Evolutionary conservation across 1,284 basidiomycete species (phyloP).

Genomic region (Boletellus sp.): DNA sequence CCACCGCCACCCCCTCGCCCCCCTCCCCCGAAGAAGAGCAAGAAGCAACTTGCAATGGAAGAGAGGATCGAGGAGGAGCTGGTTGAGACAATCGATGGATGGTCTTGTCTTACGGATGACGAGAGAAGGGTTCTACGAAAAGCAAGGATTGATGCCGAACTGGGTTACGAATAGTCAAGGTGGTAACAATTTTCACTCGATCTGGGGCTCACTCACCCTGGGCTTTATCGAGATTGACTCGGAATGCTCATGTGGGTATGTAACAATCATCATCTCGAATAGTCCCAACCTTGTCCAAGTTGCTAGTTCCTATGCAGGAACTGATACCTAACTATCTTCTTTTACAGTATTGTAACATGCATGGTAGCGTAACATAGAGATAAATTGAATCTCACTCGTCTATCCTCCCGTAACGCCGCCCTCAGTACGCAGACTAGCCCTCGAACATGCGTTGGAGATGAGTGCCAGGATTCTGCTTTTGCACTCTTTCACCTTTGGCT

Average conservation of each 20-base stretch:
- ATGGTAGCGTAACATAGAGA: constrained; percentile 1
- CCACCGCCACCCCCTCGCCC: constrained; percentile 65
- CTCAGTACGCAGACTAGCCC: not conserved
- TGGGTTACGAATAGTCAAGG: constrained; percentile 47
- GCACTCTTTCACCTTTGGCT: constrained; percentile 18
- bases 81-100: constrained; percentile 67
- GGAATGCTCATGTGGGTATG: not conserved
- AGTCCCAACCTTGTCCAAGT: not conserved
- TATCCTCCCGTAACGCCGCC: not conserved
- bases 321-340: not conserved
- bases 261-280: constrained; percentile 1
- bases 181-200: not conserved
- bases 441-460: constrained; percentile 13
- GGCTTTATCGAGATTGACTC: not conserved
- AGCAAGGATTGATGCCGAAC: constrained; percentile 59
- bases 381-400: not conserved
- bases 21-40: constrained; percentile 65
- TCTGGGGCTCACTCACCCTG: not conserved
- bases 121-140: constrained; percentile 59
- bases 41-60: constrained; percentile 71
- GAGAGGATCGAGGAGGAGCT: constrained; percentile 78
- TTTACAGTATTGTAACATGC: constrained; percentile 1
- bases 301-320: not conserved
- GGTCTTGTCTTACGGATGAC: constrained; percentile 61
- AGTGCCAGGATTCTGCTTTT: constrained; percentile 20